Conservation (phyloP, 805 yeast species). For the Starmerella riodocensis region DNA sequence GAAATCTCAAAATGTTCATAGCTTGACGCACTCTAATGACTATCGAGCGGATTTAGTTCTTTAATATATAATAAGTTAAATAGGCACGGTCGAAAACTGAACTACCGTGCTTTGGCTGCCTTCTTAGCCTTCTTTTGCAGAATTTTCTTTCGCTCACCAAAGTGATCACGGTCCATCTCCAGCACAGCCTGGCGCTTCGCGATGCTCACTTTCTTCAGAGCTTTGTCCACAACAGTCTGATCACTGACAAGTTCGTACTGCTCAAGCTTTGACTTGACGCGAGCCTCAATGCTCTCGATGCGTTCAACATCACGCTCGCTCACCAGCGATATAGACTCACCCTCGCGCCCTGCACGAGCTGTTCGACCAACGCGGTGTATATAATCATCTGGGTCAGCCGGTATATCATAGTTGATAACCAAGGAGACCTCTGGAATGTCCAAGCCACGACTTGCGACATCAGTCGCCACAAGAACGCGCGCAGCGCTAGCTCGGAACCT, state of each 20-base stretch:
- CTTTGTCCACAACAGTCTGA: constrained; percentile 57
- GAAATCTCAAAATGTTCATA: too few relatives aligned
- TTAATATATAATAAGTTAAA: background rate
- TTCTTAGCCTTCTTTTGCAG: constrained; percentile 28
- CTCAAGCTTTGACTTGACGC: constrained; percentile 71
- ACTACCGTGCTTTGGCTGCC: constrained; percentile 2
- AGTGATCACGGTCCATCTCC: constrained; percentile 86
- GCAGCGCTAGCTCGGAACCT: constrained; percentile 93
- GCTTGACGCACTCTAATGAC: too few relatives aligned
- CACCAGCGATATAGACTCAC: constrained; percentile 70
- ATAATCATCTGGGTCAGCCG: constrained; percentile 91
- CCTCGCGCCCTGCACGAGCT: constrained; percentile 90
- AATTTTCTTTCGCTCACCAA: constrained; percentile 57
- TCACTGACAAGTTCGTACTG: constrained; percentile 60
- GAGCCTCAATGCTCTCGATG: constrained; percentile 71
- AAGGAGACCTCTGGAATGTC: constrained; percentile 89
- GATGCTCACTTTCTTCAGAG: constrained; percentile 53
- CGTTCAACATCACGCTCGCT: constrained; percentile 76
- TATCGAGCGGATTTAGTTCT: background rate
- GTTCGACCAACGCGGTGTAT: constrained; percentile 98
- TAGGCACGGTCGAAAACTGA: too few relatives aligned
- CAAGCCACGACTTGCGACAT: constrained; percentile 93
- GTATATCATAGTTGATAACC: constrained; percentile 83
- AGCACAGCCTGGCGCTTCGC: constrained; percentile 84
- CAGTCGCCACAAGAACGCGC: constrained; percentile 83